Conservation (phyloP, 352 stramenopile species). For the Phytopythium vexans region DNA sequence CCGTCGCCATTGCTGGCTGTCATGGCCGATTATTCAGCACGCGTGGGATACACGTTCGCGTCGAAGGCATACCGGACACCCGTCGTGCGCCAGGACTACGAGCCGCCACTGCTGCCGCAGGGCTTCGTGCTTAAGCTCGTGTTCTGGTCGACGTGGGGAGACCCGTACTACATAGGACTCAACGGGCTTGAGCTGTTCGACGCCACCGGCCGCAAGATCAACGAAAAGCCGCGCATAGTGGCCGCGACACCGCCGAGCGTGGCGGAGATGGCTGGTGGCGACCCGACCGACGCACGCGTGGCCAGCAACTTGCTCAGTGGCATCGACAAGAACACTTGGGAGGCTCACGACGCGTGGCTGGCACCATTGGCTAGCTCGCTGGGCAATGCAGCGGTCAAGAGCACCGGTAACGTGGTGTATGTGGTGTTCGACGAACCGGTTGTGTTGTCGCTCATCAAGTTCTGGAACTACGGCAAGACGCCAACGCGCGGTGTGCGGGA, state of each 20-base stretch:
- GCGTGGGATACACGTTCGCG: conserved; percentile 39
- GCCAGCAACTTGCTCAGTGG: conserved; percentile 65
- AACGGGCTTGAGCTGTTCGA: conserved; percentile 84
- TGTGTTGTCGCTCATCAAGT: conserved; percentile 79
- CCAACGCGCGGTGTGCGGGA: conserved; percentile 79
- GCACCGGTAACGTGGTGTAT: conserved; percentile 66
- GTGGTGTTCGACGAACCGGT: conserved; percentile 69
- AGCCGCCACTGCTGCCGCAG: conserved; percentile 73
- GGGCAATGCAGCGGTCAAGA: conserved; percentile 10
- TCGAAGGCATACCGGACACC: conserved; percentile 65
- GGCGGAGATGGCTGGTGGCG: conserved; percentile 27
- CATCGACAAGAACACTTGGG: conserved; percentile 73
- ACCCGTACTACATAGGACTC: conserved; percentile 82
- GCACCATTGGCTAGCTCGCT: conserved; percentile 71
- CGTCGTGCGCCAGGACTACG: conserved; percentile 83
- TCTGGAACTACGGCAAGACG: conserved; percentile 90
- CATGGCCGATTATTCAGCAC: conserved; percentile 33
- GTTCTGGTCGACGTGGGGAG: conserved; percentile 78
- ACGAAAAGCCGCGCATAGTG: conserved; percentile 27
- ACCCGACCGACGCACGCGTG: conserved; percentile 37
- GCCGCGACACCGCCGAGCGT: conserved; percentile 60
- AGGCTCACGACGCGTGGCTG: conserved; percentile 69
- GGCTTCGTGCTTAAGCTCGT: conserved; percentile 86
- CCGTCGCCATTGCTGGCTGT: background rate
- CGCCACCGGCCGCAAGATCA: conserved; percentile 36